Evolutionary conservation across 495 filamentous ascomycete species (phyloP).

Genomic region (Aspergillus cavernicola): DNA sequence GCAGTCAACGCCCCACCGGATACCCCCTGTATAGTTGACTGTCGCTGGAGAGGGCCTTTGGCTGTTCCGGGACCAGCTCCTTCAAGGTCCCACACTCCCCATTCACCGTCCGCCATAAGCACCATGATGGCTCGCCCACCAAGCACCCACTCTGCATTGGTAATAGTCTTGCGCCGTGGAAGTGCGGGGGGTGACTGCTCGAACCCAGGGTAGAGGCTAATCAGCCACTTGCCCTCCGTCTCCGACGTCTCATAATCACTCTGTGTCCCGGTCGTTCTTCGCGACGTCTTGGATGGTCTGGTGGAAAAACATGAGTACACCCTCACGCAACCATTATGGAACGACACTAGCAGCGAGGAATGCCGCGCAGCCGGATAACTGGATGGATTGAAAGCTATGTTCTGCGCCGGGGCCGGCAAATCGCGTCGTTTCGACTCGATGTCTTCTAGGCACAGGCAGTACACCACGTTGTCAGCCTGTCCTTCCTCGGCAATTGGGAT

Average conservation of each 20-base stretch:
- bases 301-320: conserved; percentile 53
- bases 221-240: conserved; percentile 54
- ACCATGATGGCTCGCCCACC: conserved; percentile 72
- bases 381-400: conserved; percentile 71
- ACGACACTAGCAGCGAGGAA: conserved; percentile 62
- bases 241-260: conserved; percentile 32
- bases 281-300: conserved; percentile 23
- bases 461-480: conserved; percentile 17
- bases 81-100: conserved; percentile 90
- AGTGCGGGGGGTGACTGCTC: conserved; percentile 37
- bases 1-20: conserved; percentile 60
- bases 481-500: conserved; percentile 45
- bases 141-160: conserved; percentile 82
- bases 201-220: conserved; percentile 69
- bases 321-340: conserved; percentile 64
- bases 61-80: conserved; percentile 54
- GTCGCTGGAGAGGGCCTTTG: conserved; percentile 54
- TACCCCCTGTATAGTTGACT: conserved; percentile 52
- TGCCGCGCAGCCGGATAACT: conserved; percentile 54
- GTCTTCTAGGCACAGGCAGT: conserved; percentile 37
- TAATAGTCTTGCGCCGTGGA: conserved; percentile 63
- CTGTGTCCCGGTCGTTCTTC: conserved; percentile 24
- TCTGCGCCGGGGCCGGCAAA: conserved; percentile 60
- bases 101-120: conserved; percentile 80
- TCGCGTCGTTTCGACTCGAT: conserved; percentile 59